Base-by-base conservation (phyloP, 257 asterid genomes). In the Coffea eugenioides region DNA sequence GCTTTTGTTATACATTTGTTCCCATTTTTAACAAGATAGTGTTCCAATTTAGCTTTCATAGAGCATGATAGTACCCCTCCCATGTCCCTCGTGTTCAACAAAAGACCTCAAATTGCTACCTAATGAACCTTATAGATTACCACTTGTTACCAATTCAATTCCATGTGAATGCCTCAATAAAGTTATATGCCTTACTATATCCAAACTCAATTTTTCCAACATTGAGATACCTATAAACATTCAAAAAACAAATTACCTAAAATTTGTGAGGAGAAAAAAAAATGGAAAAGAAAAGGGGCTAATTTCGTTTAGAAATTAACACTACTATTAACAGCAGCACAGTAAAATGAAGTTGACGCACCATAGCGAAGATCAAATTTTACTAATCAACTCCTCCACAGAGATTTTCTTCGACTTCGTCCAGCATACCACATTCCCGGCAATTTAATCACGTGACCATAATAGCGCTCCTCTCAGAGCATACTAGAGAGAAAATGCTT, bases 361-460 rank as follows among this genome's bases (percentile, higher is more conserved):
- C 97, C 97, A 90, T 92, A 86, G 82, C 67, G 27, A 76, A 49
- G 77, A 80, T 84, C 62, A 59, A 84, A 75, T 80, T 83, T 48
- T 65, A 62, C 48, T 57, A 71, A 67, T 82, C 67, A 74, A 74
- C 62, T 76, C 75, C 71, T 71, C 82, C 75, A 70, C 65, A 49
- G 68, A 70, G 31, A 3, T 25, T 70, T 76, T 61, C 80, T 75
- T 52, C 77, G n/a, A 69, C 75, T 66, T 71, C 73, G 36, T 80
- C 79, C 46, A 43, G 74, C 69, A 41, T 67, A 5, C 71, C 75
- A 74, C 61, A 39, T 39, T 34, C 73, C 45, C 31, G 34, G 7
- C 56, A 74, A 74, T 18, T 56, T 56, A 45, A 51, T 68, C 80
- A 36, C 46, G 70, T 75, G 36, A 75, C 54, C 65, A 77, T 67